Conservation (phyloP, 1,284 basidiomycete species). For the Coniferiporia sulphurascens region DNA sequence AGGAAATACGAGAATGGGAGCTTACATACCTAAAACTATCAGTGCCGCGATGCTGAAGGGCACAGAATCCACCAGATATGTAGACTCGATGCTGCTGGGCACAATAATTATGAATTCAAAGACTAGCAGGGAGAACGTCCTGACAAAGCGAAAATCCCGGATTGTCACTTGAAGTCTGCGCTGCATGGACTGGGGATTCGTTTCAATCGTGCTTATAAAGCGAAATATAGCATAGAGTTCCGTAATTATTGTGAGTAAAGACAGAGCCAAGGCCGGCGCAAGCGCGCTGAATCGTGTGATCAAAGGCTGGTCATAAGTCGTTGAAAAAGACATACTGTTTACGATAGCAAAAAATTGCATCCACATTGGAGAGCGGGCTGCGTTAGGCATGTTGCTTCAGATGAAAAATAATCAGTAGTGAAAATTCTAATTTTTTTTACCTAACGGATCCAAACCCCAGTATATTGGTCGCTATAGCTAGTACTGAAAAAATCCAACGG, state of each 20-base stretch:
- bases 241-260: constrained; percentile 36
- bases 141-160: constrained; percentile 30
- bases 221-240: constrained; percentile 41
- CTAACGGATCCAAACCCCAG: constrained; percentile 35
- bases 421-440: constrained; percentile 21
- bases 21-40: constrained; percentile 34
- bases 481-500: constrained; percentile 29
- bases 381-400: too few species aligned
- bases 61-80: constrained; percentile 40
- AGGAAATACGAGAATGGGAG: neutral
- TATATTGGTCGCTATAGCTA: constrained; percentile 41
- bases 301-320: neutral
- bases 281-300: constrained; percentile 32
- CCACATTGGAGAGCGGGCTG: neutral
- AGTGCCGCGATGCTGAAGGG: constrained; percentile 45
- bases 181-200: constrained; percentile 25
- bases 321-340: constrained; percentile 31
- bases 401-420: neutral
- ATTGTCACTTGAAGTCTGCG: constrained; percentile 25
- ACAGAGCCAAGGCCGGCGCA: constrained; percentile 38
- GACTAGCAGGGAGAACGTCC: constrained; percentile 38
- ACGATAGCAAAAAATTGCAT: constrained; percentile 30
- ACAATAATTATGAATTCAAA: constrained; percentile 43
- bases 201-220: constrained; percentile 30
- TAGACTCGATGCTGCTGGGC: constrained; percentile 36